These are phyloP conservation scores for Eucalyptus melliodora DNA, from an alignment of 345 rosid species.

Conservation along the genomic window DNA sequence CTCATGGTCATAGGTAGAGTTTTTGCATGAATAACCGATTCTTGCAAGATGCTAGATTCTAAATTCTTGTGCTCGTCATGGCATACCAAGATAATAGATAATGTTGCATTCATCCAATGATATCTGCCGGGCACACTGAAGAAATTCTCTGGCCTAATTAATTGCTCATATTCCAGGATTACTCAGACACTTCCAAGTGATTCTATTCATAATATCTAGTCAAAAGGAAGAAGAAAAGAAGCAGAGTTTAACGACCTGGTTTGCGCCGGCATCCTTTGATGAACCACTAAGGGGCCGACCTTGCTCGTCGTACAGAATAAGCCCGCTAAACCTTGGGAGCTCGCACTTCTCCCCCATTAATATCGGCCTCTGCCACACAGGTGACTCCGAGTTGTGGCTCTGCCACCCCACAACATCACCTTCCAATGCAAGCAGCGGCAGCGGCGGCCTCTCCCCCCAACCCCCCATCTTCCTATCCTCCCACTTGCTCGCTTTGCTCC, in stretches of 20 bases:
- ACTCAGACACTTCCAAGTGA: not conserved
- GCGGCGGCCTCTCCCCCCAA: not conserved
- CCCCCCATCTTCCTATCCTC: slow-evolving; percentile 9
- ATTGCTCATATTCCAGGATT: not conserved
- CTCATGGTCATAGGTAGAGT: not conserved
- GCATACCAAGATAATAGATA: not conserved
- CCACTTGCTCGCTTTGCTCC: slow-evolving; percentile 62
- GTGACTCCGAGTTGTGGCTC: slow-evolving; percentile 47
- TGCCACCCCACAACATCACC: slow-evolving; percentile 17
- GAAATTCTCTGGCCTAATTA: not conserved
- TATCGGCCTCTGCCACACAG: slow-evolving; percentile 76
- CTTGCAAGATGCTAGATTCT: not conserved
- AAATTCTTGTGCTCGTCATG: not conserved
- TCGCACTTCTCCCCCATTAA: slow-evolving; percentile 88
- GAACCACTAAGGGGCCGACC: slow-evolving; percentile 33
- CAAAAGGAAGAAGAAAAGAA: not conserved
- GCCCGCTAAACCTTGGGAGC: slow-evolving; percentile 66
- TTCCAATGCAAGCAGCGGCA: slow-evolving; percentile 4
- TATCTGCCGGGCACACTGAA: not conserved
- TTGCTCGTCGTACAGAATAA: slow-evolving; percentile 61
- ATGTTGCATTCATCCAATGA: not conserved
- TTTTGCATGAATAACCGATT: not conserved
- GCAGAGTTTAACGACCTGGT: not conserved
- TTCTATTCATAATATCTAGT: not conserved
- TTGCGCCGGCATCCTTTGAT: not conserved